Conservation (phyloP, 1,284 basidiomycete species). For the Trichosporon sp. region DNA sequence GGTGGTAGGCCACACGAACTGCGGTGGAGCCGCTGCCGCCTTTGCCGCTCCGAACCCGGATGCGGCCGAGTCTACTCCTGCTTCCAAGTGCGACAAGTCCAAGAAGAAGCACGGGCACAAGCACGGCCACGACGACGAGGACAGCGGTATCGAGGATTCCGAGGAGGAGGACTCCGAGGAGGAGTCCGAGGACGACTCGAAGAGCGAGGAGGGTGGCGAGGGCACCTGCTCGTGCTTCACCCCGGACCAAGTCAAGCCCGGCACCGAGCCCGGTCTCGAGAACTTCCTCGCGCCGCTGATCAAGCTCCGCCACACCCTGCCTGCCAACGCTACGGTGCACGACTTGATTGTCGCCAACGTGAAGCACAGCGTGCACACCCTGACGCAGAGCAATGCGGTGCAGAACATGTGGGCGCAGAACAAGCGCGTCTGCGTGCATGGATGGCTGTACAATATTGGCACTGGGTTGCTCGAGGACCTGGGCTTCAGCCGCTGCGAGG, state of each 20-base stretch:
- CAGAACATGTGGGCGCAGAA: conserved; percentile 63
- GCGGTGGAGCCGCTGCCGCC: conserved; percentile 66
- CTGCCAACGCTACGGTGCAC: conserved; percentile 51
- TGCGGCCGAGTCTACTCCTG: background rate
- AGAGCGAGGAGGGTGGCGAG: too few species aligned
- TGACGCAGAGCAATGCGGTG: conserved; percentile 57
- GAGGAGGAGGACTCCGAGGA: too few species aligned
- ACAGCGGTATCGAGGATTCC: too few species aligned
- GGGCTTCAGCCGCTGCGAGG: conserved; percentile 45
- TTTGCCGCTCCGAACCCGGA: conserved; percentile 45
- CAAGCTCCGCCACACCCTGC: conserved; percentile 54
- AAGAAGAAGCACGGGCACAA: background rate
- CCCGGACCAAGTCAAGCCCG: conserved; percentile 55
- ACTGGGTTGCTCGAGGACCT: conserved; percentile 67
- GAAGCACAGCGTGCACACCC: conserved; percentile 64
- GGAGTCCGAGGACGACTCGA: too few species aligned
- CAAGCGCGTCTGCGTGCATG: conserved; percentile 65
- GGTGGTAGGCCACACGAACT: conserved; percentile 73
- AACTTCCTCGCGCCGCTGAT: conserved; percentile 71
- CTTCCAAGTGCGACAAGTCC: background rate
- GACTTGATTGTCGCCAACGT: conserved; percentile 71
- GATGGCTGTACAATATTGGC: conserved; percentile 73
- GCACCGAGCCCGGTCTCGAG: conserved; percentile 53
- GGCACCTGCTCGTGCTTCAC: conserved; percentile 38
- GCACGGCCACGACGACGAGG: conserved; percentile 10